Percentiles rank a stretch among this genome's conserved stretches.
Conservation (phyloP, 805 yeast genomes). For the Lachancea sp. region DNA sequence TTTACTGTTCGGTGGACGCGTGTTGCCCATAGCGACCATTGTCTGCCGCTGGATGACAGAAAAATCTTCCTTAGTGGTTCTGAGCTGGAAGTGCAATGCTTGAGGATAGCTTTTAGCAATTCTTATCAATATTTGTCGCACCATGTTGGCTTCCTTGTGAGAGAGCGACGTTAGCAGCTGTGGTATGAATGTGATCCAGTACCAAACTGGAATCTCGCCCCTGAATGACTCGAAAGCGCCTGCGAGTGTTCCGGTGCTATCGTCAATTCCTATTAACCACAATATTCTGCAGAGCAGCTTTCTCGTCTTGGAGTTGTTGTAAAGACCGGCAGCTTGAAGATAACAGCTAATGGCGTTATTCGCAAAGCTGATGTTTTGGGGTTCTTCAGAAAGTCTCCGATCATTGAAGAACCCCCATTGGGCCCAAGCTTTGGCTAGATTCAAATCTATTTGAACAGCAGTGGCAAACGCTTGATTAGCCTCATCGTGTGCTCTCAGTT, state of each 20-base stretch:
- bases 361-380: constrained; percentile 74
- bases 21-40: constrained; percentile 39
- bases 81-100: constrained; percentile 89
- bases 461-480: constrained; percentile 98
- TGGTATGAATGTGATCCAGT: constrained; percentile 96
- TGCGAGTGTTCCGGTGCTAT: constrained; percentile 69
- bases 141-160: constrained; percentile 84
- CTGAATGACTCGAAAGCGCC: constrained; percentile 86
- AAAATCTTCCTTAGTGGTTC: constrained; percentile 93
- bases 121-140: constrained; percentile 77
- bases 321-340: constrained; percentile 94
- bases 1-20: constrained; percentile 24
- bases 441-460: constrained; percentile 92
- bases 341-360: constrained; percentile 93
- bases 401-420: constrained; percentile 99
- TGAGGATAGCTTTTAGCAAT: constrained; percentile 97
- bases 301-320: constrained; percentile 87
- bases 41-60: constrained; percentile 80
- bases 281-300: constrained; percentile 80
- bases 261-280: constrained; percentile 92
- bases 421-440: constrained; percentile 97
- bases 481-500: constrained; percentile 82
- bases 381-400: constrained; percentile 74
- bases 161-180: constrained; percentile 85
- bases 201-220: constrained; percentile 98